Conservation (phyloP, 2,329 filamentous ascomycete genomes). For the Hirsutella thompsonii region DNA sequence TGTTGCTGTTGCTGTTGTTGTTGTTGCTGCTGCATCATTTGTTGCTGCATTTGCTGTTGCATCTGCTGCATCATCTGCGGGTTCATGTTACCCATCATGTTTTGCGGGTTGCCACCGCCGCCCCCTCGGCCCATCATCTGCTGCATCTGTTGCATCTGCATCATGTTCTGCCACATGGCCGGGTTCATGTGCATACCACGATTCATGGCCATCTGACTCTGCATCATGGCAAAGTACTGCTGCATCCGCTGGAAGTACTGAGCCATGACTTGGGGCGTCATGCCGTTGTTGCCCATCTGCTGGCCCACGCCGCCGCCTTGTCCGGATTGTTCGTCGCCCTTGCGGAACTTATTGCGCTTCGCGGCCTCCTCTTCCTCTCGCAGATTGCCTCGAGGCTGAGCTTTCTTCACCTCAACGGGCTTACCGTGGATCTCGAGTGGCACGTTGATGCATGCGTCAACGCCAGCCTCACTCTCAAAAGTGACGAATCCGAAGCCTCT, state of each 20-base stretch:
- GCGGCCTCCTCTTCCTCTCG: constrained; percentile 75
- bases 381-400: constrained; percentile 88
- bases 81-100: constrained; percentile 30
- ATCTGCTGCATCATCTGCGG: constrained; percentile 48
- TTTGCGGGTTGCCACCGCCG: constrained; percentile 15
- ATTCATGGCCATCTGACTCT: constrained; percentile 83
- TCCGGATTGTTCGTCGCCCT: constrained; percentile 32
- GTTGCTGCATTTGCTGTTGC: constrained; percentile 32
- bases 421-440: constrained; percentile 91
- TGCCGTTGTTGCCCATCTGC: constrained; percentile 42
- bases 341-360: constrained; percentile 48
- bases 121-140: constrained; percentile 35
- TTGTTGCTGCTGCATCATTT: constrained; percentile 10
- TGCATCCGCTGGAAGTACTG: constrained; percentile 99
- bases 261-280: constrained; percentile 95
- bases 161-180: constrained; percentile 63
- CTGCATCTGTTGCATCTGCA: constrained; percentile 63
- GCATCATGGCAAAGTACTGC: constrained; percentile 91
- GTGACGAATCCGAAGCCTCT: constrained; percentile 97
- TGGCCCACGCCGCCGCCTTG: constrained; percentile 25
- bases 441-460: constrained; percentile 76
- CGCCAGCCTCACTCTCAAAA: constrained; percentile 89
- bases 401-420: constrained; percentile 95
- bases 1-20: constrained; percentile 9
- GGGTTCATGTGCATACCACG: constrained; percentile 61